Evolutionary conservation across 176 grass and related monocot species (phyloP).

Genomic region (Carex scoparia): DNA sequence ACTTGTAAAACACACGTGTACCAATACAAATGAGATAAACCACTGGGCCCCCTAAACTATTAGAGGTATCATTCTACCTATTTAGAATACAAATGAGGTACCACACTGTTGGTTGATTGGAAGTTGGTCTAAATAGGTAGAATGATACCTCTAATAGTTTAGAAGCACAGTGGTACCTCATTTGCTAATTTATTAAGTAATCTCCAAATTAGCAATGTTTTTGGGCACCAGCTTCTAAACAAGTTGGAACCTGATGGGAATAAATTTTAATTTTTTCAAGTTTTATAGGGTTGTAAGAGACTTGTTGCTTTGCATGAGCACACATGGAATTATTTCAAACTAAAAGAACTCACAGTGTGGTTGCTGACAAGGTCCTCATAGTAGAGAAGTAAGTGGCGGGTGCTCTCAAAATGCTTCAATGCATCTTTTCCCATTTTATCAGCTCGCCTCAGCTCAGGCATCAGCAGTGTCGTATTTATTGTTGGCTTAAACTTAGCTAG

Average conservation of each 20-base stretch:
- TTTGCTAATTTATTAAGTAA: not conserved
- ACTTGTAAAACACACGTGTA: not conserved
- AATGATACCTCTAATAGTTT: too few species aligned
- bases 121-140: too few species aligned
- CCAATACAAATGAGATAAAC: not conserved
- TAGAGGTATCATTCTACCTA: not conserved
- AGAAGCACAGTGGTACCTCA: too few species aligned
- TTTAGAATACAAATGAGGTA: not conserved
- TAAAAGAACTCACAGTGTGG: slow-evolving; percentile 44
- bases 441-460: slow-evolving; percentile 42
- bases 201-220: not conserved
- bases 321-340: slow-evolving; percentile 10
- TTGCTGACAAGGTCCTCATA: slow-evolving; percentile 83
- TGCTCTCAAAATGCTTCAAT: slow-evolving; percentile 59
- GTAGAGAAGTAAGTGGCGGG: slow-evolving; percentile 68
- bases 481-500: slow-evolving; percentile 74
- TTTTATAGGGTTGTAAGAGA: not conserved
- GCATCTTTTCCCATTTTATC: slow-evolving; percentile 54
- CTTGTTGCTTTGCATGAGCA: not conserved
- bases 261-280: not conserved
- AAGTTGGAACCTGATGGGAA: not conserved
- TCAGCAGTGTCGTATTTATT: slow-evolving; percentile 51
- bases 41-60: not conserved
- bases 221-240: not conserved
- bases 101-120: too few species aligned